These are phyloP conservation scores for Geotrichum siamense DNA, from an alignment of 1,139 yeast genomes.

Conservation along the genomic window DNA sequence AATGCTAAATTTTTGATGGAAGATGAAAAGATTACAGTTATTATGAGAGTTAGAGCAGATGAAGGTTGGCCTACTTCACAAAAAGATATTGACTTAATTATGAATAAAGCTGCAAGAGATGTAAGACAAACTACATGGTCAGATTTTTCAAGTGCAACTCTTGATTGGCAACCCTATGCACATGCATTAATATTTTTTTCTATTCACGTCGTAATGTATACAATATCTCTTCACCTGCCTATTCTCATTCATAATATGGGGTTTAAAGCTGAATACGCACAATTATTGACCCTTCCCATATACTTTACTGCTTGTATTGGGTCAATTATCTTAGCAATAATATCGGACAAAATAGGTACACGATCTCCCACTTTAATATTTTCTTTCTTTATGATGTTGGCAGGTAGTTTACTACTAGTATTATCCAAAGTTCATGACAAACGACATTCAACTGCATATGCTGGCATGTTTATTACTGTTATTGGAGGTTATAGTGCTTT, in stretches of 20 bases:
- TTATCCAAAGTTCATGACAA: constrained; percentile 18
- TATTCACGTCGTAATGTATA: constrained; percentile 23
- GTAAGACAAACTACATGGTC: constrained; percentile 17
- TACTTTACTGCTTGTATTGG: constrained; percentile 34
- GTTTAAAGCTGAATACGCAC: constrained; percentile 26
- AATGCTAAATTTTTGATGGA: constrained; percentile 43
- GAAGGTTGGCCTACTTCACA: constrained; percentile 16
- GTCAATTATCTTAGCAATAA: constrained; percentile 31
- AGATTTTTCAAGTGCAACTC: constrained; percentile 29
- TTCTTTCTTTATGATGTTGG: constrained; percentile 28
- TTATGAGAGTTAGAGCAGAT: constrained; percentile 40
- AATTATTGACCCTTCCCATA: constrained; percentile 34
- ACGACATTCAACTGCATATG: constrained; percentile 27
- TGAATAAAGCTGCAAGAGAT: constrained; percentile 5
- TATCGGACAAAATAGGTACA: constrained; percentile 31
- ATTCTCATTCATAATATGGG: constrained; percentile 32
- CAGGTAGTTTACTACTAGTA: constrained; percentile 35
- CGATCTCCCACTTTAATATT: constrained; percentile 36
- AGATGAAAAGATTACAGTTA: constrained; percentile 43
- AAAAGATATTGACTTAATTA: background rate
- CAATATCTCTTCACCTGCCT: constrained; percentile 31
- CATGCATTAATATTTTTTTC: constrained; percentile 22
- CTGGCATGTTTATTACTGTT: constrained; percentile 35
- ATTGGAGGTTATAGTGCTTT: constrained; percentile 36
- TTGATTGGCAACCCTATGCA: constrained; percentile 31